Percentiles rank a stretch among this genome's conserved stretches.
These are phyloP conservation scores for Alternaria viburni DNA, from an alignment of 2,329 filamentous ascomycete genomes.

Conservation along the genomic window DNA sequence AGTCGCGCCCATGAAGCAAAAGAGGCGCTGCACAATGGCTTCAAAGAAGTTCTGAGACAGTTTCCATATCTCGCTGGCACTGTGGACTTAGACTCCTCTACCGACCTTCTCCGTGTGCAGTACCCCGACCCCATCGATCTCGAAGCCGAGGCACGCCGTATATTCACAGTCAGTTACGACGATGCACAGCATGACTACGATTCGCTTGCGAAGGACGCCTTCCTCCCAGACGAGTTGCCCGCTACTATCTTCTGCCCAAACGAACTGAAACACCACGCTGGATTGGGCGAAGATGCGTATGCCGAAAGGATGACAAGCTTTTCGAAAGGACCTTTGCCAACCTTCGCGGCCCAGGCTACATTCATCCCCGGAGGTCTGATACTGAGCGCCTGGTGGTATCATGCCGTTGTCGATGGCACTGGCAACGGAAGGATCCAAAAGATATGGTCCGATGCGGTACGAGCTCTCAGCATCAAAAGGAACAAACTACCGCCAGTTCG, in stretches of 20 bases:
- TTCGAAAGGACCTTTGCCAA: slow-evolving; percentile 21
- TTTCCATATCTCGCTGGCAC: slow-evolving; percentile 26
- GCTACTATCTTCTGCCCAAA: slow-evolving; percentile 15
- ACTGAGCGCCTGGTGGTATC: slow-evolving; percentile 34
- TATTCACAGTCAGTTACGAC: slow-evolving; percentile 10
- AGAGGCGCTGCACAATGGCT: slow-evolving; percentile 11
- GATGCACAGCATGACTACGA: slow-evolving; percentile 4
- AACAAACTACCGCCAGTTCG: background rate
- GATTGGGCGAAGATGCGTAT: slow-evolving; percentile 18
- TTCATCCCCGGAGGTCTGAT: slow-evolving; percentile 38
- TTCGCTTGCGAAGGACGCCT: slow-evolving; percentile 8
- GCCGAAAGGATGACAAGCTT: slow-evolving; percentile 14
- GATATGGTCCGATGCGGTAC: slow-evolving; percentile 16
- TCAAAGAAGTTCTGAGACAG: slow-evolving; percentile 15
- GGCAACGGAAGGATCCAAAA: slow-evolving; percentile 20
- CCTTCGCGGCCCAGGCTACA: slow-evolving; percentile 28
- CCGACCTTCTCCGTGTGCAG: slow-evolving; percentile 8
- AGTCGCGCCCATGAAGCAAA: slow-evolving; percentile 13
- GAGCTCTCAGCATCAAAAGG: background rate
- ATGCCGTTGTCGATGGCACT: slow-evolving; percentile 27
- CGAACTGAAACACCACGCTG: slow-evolving; percentile 15
- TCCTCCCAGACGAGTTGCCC: slow-evolving; percentile 17
- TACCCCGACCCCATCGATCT: slow-evolving; percentile 14
- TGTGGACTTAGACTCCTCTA: slow-evolving; percentile 7
- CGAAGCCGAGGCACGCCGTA: slow-evolving; percentile 9